Evolutionary conservation across 2,329 filamentous ascomycete genomes (phyloP).

Genomic region (Fusarium chuoi): DNA sequence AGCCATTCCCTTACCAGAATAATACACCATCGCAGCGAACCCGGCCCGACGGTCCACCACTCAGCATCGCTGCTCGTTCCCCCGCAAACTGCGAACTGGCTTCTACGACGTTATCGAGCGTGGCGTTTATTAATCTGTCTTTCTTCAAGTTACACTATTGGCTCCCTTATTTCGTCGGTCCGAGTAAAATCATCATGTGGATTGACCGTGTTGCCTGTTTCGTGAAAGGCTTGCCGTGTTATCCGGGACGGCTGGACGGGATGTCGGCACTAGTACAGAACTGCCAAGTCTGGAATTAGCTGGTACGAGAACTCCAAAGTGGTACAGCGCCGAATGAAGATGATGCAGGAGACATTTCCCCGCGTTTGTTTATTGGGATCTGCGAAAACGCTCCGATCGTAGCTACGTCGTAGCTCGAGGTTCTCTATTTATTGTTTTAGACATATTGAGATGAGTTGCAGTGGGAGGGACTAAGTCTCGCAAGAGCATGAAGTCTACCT

Average conservation of each 20-base stretch:
- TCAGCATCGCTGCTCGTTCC: neutral
- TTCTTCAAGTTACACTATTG: neutral
- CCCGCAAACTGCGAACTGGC: neutral
- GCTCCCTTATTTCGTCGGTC: neutral
- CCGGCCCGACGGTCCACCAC: neutral
- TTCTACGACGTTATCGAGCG: neutral
- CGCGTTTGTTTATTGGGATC: neutral
- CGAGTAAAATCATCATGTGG: neutral
- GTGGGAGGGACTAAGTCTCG: too few species aligned
- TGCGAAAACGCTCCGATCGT: neutral
- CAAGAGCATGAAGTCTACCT: neutral
- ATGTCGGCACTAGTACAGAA: neutral
- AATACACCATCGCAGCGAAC: neutral
- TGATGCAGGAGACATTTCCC: neutral
- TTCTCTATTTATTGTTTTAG: neutral
- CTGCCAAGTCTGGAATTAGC: neutral
- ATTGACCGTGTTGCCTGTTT: neutral
- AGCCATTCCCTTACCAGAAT: too few species aligned
- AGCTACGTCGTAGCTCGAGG: neutral
- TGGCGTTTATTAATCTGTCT: neutral
- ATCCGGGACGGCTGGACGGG: neutral
- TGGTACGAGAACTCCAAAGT: neutral
- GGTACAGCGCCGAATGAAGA: neutral
- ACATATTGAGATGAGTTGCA: rapidly evolving
- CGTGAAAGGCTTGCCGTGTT: neutral